Conservation (phyloP, 352 stramenopile species). For the Phytophthora sp. region DNA sequence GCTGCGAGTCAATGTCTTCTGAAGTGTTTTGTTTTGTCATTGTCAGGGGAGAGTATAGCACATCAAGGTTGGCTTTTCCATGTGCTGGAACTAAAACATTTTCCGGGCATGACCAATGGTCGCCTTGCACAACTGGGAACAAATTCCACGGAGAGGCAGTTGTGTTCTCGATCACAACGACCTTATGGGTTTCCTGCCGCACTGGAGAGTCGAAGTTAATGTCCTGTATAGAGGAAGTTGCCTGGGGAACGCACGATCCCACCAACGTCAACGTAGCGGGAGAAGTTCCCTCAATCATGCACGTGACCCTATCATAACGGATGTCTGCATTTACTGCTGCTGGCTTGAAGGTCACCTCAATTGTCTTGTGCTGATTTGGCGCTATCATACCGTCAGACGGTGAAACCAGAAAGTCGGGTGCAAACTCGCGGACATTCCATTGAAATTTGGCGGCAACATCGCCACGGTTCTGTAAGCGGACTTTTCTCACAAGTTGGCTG, state of each 20-base stretch:
- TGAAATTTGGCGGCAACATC: constrained; percentile 90
- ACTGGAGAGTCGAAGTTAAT: constrained; percentile 86
- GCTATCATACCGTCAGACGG: constrained; percentile 84
- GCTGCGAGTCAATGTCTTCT: constrained; percentile 29
- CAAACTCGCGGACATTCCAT: constrained; percentile 83
- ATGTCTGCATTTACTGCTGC: constrained; percentile 82
- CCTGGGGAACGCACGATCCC: constrained; percentile 88
- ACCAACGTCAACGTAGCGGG: constrained; percentile 79
- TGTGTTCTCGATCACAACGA: constrained; percentile 83
- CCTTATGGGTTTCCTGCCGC: constrained; percentile 65
- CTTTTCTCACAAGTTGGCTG: constrained; percentile 81
- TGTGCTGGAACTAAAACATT: constrained; percentile 83
- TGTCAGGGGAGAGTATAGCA: constrained; percentile 83
- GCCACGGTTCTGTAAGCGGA: constrained; percentile 91
- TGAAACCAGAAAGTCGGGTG: constrained; percentile 81
- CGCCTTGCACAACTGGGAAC: constrained; percentile 83
- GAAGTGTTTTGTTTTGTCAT: constrained; percentile 73
- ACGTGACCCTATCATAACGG: constrained; percentile 81
- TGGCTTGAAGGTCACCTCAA: constrained; percentile 93
- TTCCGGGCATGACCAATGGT: constrained; percentile 87
- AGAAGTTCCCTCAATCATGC: constrained; percentile 63
- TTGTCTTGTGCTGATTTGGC: constrained; percentile 84
- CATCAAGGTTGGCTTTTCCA: constrained; percentile 58
- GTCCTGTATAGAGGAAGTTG: constrained; percentile 87
- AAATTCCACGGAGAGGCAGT: constrained; percentile 87